Percentiles rank a stretch among this genome's conserved stretches.
Conservation (phyloP, 1,139 yeast species). For the Blastobotrys petasosporus region DNA sequence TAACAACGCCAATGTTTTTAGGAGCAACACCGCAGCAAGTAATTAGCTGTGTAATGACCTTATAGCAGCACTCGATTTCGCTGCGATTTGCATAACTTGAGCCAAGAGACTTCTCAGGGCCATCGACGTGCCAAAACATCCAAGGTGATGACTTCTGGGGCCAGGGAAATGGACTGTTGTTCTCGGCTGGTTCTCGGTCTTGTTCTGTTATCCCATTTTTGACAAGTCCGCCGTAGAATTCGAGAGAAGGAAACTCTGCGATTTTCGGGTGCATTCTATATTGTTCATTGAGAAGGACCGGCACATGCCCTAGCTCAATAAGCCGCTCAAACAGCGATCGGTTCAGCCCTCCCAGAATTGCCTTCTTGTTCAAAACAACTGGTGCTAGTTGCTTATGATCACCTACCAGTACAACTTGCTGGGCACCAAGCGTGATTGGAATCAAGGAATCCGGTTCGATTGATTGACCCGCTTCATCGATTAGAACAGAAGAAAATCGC, state of each 20-base stretch:
- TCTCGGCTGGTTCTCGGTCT: slow-evolving; percentile 51
- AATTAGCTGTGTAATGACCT: slow-evolving; percentile 64
- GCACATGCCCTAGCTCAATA: slow-evolving; percentile 76
- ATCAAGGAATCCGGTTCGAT: slow-evolving; percentile 87
- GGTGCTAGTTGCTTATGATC: slow-evolving; percentile 96
- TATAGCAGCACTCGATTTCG: slow-evolving; percentile 87
- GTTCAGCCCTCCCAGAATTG: slow-evolving; percentile 81
- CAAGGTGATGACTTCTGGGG: slow-evolving; percentile 77
- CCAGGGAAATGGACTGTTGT: slow-evolving; percentile 79
- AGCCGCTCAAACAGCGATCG: slow-evolving; percentile 84
- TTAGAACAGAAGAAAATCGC: slow-evolving; percentile 68
- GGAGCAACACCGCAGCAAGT: slow-evolving; percentile 66
- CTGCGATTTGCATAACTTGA: slow-evolving; percentile 77
- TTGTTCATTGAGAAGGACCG: slow-evolving; percentile 82
- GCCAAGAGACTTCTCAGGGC: slow-evolving; percentile 81
- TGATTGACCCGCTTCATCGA: slow-evolving; percentile 93
- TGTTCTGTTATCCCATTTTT: slow-evolving; percentile 84
- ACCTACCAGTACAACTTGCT: slow-evolving; percentile 84
- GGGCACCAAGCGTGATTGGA: slow-evolving; percentile 83
- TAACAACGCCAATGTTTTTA: slow-evolving; percentile 79
- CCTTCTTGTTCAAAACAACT: slow-evolving; percentile 69
- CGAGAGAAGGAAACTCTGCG: slow-evolving; percentile 81
- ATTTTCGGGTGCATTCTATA: slow-evolving; percentile 91
- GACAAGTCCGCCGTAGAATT: slow-evolving; percentile 86
- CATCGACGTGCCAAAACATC: slow-evolving; percentile 93